Percentiles rank a stretch among this genome's conserved stretches.
Evolutionary conservation across 2,329 filamentous ascomycete species (phyloP).

Genomic region (Zymoseptoria pseudotritici): DNA sequence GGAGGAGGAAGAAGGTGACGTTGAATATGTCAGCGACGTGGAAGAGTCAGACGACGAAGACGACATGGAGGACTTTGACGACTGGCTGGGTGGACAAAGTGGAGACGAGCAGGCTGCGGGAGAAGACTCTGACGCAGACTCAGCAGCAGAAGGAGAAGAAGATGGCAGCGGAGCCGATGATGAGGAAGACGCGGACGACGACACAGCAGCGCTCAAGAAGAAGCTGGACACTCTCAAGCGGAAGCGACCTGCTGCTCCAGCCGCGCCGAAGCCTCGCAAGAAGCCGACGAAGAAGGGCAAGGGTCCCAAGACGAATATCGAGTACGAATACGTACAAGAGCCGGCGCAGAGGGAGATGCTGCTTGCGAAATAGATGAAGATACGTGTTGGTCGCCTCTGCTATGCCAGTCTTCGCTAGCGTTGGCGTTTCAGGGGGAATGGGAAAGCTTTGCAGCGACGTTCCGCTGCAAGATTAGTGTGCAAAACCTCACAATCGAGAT

Average conservation of each 20-base stretch:
- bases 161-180: conserved; percentile 42
- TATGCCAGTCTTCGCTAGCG: not conserved
- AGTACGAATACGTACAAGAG: conserved; percentile 66
- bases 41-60: conserved; percentile 66
- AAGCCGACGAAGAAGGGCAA: conserved; percentile 48
- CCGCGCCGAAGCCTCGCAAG: conserved; percentile 42
- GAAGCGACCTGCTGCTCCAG: conserved; percentile 45
- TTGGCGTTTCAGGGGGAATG: not conserved
- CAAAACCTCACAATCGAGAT: not conserved
- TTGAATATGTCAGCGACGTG: conserved; percentile 90
- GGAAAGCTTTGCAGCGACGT: not conserved
- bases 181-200: conserved; percentile 43
- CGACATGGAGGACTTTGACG: conserved; percentile 81
- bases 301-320: conserved; percentile 63
- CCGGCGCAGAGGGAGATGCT: conserved; percentile 41
- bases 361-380: conserved; percentile 18
- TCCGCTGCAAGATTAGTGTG: no score
- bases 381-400: not conserved
- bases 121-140: conserved; percentile 48
- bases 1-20: conserved; percentile 57
- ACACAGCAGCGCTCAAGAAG: conserved; percentile 52
- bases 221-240: conserved; percentile 48
- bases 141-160: conserved; percentile 42
- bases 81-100: conserved; percentile 76
- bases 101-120: conserved; percentile 43